These are phyloP conservation scores for Penicillium maclennaniae DNA, from an alignment of 495 filamentous ascomycete species.

Conservation along the genomic window DNA sequence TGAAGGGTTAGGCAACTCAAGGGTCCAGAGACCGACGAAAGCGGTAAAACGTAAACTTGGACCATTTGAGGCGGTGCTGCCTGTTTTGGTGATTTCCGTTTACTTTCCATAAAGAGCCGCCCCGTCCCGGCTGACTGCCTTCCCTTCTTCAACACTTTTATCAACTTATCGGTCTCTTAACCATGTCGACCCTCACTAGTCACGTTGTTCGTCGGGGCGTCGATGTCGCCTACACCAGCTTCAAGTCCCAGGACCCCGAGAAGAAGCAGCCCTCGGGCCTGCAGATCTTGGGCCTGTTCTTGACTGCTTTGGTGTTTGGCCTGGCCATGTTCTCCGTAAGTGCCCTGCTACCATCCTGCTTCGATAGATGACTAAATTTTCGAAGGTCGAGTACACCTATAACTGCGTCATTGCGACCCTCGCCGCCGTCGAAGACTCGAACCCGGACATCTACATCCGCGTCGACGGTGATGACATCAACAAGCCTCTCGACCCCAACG, in stretches of 20 bases:
- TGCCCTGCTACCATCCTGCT: background rate
- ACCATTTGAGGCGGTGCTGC: constrained; percentile 2
- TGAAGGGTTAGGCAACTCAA: no score
- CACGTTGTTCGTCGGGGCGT: constrained; percentile 28
- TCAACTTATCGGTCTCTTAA: background rate
- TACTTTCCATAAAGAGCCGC: background rate
- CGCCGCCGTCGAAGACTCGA: constrained; percentile 58
- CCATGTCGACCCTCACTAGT: constrained; percentile 20
- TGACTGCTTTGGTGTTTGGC: constrained; percentile 18
- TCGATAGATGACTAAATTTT: background rate
- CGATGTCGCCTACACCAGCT: constrained; percentile 18
- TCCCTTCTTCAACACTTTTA: background rate
- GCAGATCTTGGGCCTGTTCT: constrained; percentile 15
- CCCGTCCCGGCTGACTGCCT: background rate
- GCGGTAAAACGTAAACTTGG: background rate
- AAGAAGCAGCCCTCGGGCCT: constrained; percentile 17
- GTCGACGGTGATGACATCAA: constrained; percentile 35
- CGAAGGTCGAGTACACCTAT: constrained; percentile 55
- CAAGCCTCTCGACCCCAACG: constrained; percentile 29
- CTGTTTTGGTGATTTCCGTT: background rate
- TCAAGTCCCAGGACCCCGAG: constrained; percentile 7
- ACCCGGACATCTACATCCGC: constrained; percentile 52
- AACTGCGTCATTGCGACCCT: constrained; percentile 55
- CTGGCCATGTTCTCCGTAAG: constrained; percentile 20
- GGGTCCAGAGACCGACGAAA: background rate